phyloP scores from a whole-genome alignment of 352 stramenopile species.

The Bremia lactucae region DNA sequence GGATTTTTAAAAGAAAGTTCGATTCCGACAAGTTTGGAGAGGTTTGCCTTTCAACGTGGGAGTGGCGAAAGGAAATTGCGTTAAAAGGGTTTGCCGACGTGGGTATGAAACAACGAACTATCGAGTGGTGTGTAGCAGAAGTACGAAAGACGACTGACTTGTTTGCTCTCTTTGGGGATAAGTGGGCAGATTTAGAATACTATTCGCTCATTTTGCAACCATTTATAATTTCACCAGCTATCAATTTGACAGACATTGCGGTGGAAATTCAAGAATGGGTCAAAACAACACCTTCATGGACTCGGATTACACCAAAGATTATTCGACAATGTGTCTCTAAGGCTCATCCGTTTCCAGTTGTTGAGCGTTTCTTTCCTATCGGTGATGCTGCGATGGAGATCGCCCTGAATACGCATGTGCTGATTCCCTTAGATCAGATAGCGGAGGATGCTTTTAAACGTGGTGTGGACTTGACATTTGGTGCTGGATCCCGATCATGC shows the following conservation, averaged over 20 bases:
- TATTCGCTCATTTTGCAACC: constrained; percentile 28
- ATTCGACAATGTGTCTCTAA: constrained; percentile 24
- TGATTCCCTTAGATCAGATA: constrained; percentile 25
- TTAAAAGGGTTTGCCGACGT: constrained; percentile 20
- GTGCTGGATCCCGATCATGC: constrained; percentile 18
- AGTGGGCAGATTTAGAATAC: constrained; percentile 20
- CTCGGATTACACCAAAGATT: constrained; percentile 13
- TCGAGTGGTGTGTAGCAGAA: constrained; percentile 21
- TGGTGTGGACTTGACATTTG: constrained; percentile 25
- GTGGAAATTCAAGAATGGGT: constrained; percentile 17
- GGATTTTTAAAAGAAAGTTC: constrained; percentile 17
- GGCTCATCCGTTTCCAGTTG: constrained; percentile 20
- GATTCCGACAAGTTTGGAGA: constrained; percentile 7
- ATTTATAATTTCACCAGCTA: constrained; percentile 23
- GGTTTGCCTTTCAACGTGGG: constrained; percentile 19
- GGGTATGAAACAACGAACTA: constrained; percentile 9
- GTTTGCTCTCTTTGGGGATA: constrained; percentile 18
- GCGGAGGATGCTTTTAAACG: constrained; percentile 19
- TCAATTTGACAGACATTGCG: constrained; percentile 23
- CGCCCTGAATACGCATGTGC: constrained; percentile 17
- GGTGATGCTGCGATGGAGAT: constrained; percentile 12
- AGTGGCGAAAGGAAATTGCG: constrained; percentile 24
- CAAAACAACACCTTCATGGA: constrained; percentile 2
- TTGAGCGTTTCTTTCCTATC: constrained; percentile 18
- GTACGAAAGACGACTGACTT: constrained; percentile 11